Evolutionary conservation across 2,329 filamentous ascomycete species (phyloP), one percentile per base, ranked within the genome.

Genomic region (Paecilomyces niveus): DNA sequence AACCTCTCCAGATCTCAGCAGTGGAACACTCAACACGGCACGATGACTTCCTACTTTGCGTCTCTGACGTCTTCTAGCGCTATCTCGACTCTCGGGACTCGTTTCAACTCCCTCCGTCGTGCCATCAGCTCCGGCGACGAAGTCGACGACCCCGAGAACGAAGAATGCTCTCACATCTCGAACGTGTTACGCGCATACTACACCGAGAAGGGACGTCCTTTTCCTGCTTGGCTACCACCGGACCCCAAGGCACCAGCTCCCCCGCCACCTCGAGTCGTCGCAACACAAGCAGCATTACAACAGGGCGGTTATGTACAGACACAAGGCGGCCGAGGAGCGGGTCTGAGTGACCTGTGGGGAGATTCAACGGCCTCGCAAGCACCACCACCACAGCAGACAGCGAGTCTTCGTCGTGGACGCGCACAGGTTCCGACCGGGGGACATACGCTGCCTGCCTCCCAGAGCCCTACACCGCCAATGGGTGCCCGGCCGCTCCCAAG

Each of bases 121-220:
- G 73, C 73, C 50, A 75, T 77, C 63, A 72, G 72, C 29, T 68
- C 72, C 10, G 72, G 73, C 60, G 74, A 77, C 58, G 74, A 76
- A 61, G 68, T 65, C 39, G 75, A 77, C 62, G 75, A 77, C 64
- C 74, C 76, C 1, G 76, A 79, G 49, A 72, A 77, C 61, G 78
- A 95, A 76, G 92, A 97, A 78, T 91, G 96, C 78, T 95, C 92
- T 2, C 92, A 97, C 78, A 89, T 97, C 69, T 95, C 90, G 76
- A 90, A 94, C 68, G 92, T 96, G 35, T 85, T 99, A 26, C 89
- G 94, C 68, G 88, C 86, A 67, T 96, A 97, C 82, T 97, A 99
- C 81, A 85, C 81, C 55, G 92, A 97, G 74, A 94, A 95, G 70
- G 89, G 88, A 65, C 86, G 87, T 22, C 81, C 86, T 1, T 89